phyloP scores from a whole-genome alignment of 2,329 filamentous ascomycete species.

The Didymella pomorum region DNA sequence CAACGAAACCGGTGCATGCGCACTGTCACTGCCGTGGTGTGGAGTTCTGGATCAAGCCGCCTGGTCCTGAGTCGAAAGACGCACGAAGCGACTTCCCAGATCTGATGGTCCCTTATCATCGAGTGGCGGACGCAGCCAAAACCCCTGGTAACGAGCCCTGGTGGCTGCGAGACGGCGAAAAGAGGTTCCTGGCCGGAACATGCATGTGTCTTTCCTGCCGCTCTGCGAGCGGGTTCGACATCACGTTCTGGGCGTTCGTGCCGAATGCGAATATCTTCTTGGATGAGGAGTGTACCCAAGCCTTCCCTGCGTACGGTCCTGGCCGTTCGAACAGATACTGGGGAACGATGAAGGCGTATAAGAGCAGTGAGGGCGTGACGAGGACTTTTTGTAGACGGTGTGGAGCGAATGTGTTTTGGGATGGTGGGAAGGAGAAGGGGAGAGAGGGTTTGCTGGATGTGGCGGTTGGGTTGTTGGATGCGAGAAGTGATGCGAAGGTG shows the following conservation, averaged over 20 bases:
- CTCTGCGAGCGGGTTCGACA: not conserved
- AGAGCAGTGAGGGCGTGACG: not conserved
- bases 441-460: not conserved
- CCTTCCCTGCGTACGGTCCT: not conserved
- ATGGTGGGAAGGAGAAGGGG: not conserved
- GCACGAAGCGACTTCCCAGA: not conserved
- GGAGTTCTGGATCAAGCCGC: not conserved
- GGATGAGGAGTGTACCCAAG: not conserved
- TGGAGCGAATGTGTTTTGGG: not conserved
- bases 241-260: not conserved
- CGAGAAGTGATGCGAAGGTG: not conserved
- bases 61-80: not conserved
- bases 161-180: not conserved
- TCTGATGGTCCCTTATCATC: not conserved
- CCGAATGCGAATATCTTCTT: not conserved
- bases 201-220: not conserved
- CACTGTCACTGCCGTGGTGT: not conserved
- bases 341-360: not conserved
- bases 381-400: not conserved
- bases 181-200: not conserved
- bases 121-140: not conserved
- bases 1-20: not conserved
- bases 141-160: not conserved
- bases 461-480: not conserved
- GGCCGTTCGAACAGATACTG: not conserved